A percentile compares a stretch with the other conserved stretches of the same genome.
Evolutionary conservation across 2,329 filamentous ascomycete species (phyloP).

Genomic region (Diaporthe humulicola): DNA sequence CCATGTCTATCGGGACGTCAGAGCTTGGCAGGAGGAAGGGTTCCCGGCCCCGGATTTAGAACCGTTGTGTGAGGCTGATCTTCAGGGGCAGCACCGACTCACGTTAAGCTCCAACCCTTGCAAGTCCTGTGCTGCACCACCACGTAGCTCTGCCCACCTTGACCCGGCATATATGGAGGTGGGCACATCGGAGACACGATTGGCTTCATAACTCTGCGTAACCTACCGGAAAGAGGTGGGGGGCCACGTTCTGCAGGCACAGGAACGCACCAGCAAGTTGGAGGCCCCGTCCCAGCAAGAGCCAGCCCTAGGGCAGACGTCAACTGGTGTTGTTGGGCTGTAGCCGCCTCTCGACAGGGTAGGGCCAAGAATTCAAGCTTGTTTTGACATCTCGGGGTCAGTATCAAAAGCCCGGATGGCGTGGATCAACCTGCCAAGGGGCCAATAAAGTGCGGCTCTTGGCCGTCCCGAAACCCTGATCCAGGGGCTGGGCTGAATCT

Average conservation of each 20-base stretch:
- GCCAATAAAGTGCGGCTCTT: slow-evolving; percentile 25
- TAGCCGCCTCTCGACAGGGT: background rate
- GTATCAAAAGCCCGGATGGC: slow-evolving; percentile 29
- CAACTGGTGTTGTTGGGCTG: background rate
- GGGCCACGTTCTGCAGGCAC: background rate
- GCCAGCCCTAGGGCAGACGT: background rate
- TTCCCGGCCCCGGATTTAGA: slow-evolving; percentile 18
- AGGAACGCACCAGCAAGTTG: slow-evolving; percentile 6
- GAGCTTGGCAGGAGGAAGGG: slow-evolving; percentile 16
- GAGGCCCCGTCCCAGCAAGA: slow-evolving; percentile 11
- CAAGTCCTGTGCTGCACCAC: slow-evolving; percentile 18
- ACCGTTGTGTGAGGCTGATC: slow-evolving; percentile 24
- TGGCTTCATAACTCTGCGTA: slow-evolving; percentile 4
- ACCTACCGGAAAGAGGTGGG: background rate
- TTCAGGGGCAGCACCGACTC: slow-evolving; percentile 19
- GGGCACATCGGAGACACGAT: slow-evolving; percentile 18
- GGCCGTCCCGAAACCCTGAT: slow-evolving; percentile 31
- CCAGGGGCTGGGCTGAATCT: slow-evolving; percentile 33
- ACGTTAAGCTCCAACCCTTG: slow-evolving; percentile 23
- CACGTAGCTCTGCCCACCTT: slow-evolving; percentile 3
- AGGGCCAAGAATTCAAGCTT: slow-evolving; percentile 29
- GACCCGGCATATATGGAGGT: slow-evolving; percentile 14
- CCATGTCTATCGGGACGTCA: background rate
- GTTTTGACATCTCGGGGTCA: slow-evolving; percentile 27
- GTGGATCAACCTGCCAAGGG: slow-evolving; percentile 10